Base-by-base conservation (phyloP, 23 red algal species). In the Gracilaria caudata region DNA sequence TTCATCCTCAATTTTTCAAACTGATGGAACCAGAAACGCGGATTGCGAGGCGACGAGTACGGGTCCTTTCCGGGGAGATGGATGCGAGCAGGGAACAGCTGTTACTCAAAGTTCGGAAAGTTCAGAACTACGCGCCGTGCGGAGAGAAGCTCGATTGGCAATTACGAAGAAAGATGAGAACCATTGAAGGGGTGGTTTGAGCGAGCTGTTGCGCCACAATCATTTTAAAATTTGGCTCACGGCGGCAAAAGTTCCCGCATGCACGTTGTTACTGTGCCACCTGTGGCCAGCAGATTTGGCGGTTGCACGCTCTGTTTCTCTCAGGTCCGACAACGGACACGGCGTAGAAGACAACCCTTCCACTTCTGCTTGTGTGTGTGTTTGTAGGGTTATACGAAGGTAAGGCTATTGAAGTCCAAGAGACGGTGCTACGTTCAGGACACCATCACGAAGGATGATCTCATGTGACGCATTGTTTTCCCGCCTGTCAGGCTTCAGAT, bases 211-310 rank as follows among this genome's bases (percentile, higher is more conserved):
- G 49, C 49, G 49, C 49, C 49, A 53, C 49, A 53, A 53, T 53
- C 49, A 16, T 53, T 53, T 53, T 53, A 16, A 53, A 53, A 13
- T 53, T 53, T 53, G 6, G 49, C 1, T 53, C 13, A 16, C 49
- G 49, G 49, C 19, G 12, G 12, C 49, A 53, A 53, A 53, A 53
- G 7, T 53, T 53, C 49, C 49, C 49, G 49, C 49, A 9, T 16
- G 49, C 49, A 53, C 19, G 49, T 16, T 16, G 49, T 53, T 53
- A 53, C 49, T 53, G 19, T 53, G 49, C 49, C 49, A 53, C 49
- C 11, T 17, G 49, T 16, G 60, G 60, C 60, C 5, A 35, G 60
- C 60, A 32, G 33, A 40, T 72, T 72, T 72, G 66, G 66, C 66
- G 66, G 66, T 72, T 72, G 66, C 66, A 72, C 32, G 7, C 7